phyloP scores from a whole-genome alignment of 169 alveolate species.

The Blepharisma undulans region DNA sequence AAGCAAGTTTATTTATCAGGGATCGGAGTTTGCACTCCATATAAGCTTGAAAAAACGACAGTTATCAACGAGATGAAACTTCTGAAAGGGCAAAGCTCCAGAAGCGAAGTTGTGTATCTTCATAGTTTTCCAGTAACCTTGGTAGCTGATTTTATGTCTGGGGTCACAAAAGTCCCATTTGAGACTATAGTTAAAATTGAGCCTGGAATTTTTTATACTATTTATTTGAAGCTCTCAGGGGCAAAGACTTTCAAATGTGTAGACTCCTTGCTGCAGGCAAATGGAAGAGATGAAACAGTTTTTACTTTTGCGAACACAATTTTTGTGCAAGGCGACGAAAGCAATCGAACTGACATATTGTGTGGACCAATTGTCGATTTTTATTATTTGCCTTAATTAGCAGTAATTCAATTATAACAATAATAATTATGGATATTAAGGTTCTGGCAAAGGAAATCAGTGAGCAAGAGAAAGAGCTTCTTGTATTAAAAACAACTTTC shows the following conservation, averaged over 20 bases:
- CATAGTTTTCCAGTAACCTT: not conserved
- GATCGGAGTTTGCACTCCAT: slow-evolving; percentile 36
- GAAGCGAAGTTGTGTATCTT: slow-evolving; percentile 30
- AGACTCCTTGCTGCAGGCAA: not conserved
- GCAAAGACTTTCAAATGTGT: slow-evolving; percentile 35
- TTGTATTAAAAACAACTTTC: not conserved
- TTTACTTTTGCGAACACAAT: slow-evolving; percentile 9
- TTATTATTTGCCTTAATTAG: not conserved
- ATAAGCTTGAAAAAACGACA: slow-evolving; percentile 5
- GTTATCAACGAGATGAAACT: slow-evolving; percentile 2
- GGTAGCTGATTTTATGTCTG: slow-evolving; percentile 13
- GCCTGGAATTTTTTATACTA: not conserved
- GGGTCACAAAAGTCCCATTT: slow-evolving; percentile 15
- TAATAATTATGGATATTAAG: not conserved
- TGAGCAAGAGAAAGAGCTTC: not conserved
- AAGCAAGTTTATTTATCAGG: not conserved
- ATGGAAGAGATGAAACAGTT: slow-evolving; percentile 17
- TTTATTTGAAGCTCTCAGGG: slow-evolving; percentile 29
- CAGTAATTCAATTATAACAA: not conserved
- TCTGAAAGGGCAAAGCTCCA: not conserved
- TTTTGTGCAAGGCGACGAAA: slow-evolving; percentile 30
- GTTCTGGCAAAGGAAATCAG: not conserved
- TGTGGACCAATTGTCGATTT: slow-evolving; percentile 39
- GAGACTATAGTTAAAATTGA: not conserved
- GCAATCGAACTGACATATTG: slow-evolving; percentile 31